phyloP scores from a whole-genome alignment of 2,329 filamentous ascomycete genomes.

The Aspergillus nomiae region DNA sequence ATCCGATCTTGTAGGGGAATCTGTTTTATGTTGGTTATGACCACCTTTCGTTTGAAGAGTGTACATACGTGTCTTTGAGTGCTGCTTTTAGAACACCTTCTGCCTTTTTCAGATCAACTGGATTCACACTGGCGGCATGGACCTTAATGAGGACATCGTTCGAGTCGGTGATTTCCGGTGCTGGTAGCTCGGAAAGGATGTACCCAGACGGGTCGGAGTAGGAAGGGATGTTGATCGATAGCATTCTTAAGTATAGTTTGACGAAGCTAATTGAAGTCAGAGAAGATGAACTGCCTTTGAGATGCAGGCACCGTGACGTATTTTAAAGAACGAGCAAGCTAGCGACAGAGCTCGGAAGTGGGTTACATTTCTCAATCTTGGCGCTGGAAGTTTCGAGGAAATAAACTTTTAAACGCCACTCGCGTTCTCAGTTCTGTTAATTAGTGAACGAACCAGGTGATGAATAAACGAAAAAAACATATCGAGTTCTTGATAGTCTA shows the following conservation, averaged over 20 bases:
- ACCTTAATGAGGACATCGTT: constrained; percentile 42
- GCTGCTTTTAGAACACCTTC: constrained; percentile 37
- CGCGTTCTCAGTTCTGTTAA: background rate
- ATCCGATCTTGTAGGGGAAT: constrained; percentile 49
- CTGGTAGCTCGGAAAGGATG: constrained; percentile 22
- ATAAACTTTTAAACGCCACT: background rate
- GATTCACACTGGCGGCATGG: constrained; percentile 49
- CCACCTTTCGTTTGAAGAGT: background rate
- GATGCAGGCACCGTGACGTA: background rate
- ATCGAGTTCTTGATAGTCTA: background rate
- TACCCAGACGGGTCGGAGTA: constrained; percentile 25
- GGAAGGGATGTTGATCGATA: constrained; percentile 20
- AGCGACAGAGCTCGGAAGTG: background rate
- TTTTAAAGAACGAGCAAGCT: background rate
- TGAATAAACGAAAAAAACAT: background rate
- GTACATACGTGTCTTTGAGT: constrained; percentile 33
- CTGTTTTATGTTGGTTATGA: constrained; percentile 18
- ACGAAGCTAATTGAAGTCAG: background rate
- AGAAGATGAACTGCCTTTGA: background rate
- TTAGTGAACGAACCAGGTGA: background rate
- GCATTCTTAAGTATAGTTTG: constrained; percentile 12
- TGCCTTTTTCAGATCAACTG: constrained; percentile 49
- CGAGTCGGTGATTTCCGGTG: constrained; percentile 16
- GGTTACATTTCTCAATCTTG: background rate
- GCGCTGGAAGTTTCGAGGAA: background rate